A percentile compares a stretch with the other conserved stretches of the same genome.
phyloP scores from a whole-genome alignment of 345 rosid genomes.

The Lepidium aucheri region DNA sequence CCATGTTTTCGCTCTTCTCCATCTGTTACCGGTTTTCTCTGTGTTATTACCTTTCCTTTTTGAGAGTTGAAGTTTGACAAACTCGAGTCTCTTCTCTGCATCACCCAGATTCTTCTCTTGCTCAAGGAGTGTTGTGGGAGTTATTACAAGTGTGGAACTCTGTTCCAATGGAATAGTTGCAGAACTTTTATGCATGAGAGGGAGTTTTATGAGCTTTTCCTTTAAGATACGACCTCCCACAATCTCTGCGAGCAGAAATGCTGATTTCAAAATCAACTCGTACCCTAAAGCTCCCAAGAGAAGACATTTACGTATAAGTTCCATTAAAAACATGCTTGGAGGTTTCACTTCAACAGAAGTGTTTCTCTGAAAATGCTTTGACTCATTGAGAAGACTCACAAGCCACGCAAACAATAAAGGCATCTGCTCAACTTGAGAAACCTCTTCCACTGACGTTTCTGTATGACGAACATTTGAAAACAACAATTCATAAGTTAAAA shows the following conservation, averaged over 20 bases:
- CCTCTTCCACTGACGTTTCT: constrained; percentile 27
- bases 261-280: constrained; percentile 43
- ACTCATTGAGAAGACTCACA: constrained; percentile 40
- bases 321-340: constrained; percentile 33
- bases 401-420: constrained; percentile 66
- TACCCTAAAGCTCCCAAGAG: constrained; percentile 34
- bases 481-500: constrained; percentile 9
- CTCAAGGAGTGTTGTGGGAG: constrained; percentile 24
- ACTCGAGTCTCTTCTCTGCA: constrained; percentile 60
- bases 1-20: constrained; percentile 65
- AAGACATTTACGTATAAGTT: constrained; percentile 48
- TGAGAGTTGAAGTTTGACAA: constrained; percentile 26
- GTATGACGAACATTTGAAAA: constrained; percentile 22
- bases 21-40: constrained; percentile 26
- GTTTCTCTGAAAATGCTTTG: constrained; percentile 30
- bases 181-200: constrained; percentile 19
- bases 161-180: constrained; percentile 24
- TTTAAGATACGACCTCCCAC: constrained; percentile 28
- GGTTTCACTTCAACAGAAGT: constrained; percentile 26
- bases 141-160: constrained; percentile 10
- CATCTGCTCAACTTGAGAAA: constrained; percentile 34
- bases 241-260: constrained; percentile 40
- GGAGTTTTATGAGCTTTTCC: constrained; percentile 47
- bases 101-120: constrained; percentile 38
- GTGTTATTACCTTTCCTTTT: constrained; percentile 25